Evolutionary conservation across 2,329 filamentous ascomycete species (phyloP).

Genomic region (Fusarium sambucinum): DNA sequence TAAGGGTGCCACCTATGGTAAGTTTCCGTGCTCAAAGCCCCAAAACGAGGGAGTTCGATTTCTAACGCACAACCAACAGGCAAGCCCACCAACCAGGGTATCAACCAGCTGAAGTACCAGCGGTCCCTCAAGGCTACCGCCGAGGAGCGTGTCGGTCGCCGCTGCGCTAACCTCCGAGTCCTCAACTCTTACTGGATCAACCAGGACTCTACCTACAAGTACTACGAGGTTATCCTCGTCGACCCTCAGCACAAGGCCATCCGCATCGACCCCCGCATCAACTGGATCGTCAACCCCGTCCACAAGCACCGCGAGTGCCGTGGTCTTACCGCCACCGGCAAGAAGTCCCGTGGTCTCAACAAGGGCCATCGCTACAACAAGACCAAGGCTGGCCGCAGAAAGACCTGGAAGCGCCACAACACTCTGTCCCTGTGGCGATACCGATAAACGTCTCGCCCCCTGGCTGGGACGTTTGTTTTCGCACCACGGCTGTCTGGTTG

Average conservation of each 20-base stretch:
- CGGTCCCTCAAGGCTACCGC: constrained; percentile 97
- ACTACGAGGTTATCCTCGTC: constrained; percentile 99
- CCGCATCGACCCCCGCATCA: constrained; percentile 98
- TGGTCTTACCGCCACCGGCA: constrained; percentile 97
- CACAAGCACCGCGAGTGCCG: constrained; percentile 99
- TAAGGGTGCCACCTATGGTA: constrained; percentile 99
- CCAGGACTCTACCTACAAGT: constrained; percentile 99
- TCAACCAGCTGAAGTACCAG: constrained; percentile 99
- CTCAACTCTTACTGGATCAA: constrained; percentile 99
- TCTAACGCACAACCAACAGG: constrained; percentile 66
- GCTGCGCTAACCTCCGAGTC: constrained; percentile 98
- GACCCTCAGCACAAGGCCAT: constrained; percentile 99
- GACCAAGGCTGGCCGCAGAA: constrained; percentile 94
- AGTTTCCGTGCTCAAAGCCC: constrained; percentile 52
- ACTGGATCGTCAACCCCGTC: constrained; percentile 99
- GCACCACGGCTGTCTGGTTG: constrained; percentile 32
- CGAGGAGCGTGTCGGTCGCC: constrained; percentile 99
- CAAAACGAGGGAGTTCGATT: neutral
- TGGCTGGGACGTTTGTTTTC: constrained; percentile 21
- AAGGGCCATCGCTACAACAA: constrained; percentile 99
- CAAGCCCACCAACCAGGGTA: constrained; percentile 99
- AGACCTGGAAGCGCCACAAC: constrained; percentile 99
- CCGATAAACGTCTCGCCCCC: constrained; percentile 70
- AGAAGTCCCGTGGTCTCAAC: constrained; percentile 99
- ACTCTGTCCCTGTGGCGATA: constrained; percentile 99